Evolutionary conservation across 1,284 basidiomycete species (phyloP), one percentile per base, ranked within the genome.

Genomic region (Ganoderma lucidum): DNA sequence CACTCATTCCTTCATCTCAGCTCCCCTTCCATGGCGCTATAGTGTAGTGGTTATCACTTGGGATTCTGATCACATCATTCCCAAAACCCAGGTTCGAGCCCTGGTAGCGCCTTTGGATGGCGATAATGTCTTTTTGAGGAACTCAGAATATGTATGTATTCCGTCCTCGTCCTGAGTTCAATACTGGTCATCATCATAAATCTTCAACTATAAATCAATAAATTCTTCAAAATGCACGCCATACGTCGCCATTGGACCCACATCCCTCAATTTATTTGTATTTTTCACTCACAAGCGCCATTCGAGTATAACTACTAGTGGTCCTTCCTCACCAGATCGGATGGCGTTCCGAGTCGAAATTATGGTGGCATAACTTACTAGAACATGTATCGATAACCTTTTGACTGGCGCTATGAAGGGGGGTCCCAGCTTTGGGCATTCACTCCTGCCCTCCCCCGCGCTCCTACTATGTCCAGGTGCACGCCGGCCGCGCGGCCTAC

Each of bases 41-140:
- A 77, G 77, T 78, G 76, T 78, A 78, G 76, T 73, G 77, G 77
- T 75, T 75, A 78, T 77, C 75, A 78, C 77, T 74, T 71, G 73
- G 74, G 77, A 77, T 78, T 78, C 77, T 78, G 77, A 78, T 59
- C 2, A 1, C 32, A 44, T 30, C 37, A 39, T 74, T 74, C 72
- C 67, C 64, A 71, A 71, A 74, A 77, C 77, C 75, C 75, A 78
- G 77, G 77, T 78, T 78, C 77, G 76, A 78, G 65, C 74, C 77
- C 77, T 78, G 75, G 75, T 75, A 77, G 73, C 70, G 75, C 76
- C 76, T 78, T 9, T 55, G 53, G 35, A 23, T 23, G 23, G 23
- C 23, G 23, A 23, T 23, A 23, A 23, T 23, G 23, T 23, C 23
- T 23, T 23, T 23, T 23, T 23, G 35, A 35, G 8, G 35, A 35